Evolutionary conservation across 257 asterid species (phyloP), one percentile per base, ranked within the genome.

Genomic region (Gentiana dahurica): DNA sequence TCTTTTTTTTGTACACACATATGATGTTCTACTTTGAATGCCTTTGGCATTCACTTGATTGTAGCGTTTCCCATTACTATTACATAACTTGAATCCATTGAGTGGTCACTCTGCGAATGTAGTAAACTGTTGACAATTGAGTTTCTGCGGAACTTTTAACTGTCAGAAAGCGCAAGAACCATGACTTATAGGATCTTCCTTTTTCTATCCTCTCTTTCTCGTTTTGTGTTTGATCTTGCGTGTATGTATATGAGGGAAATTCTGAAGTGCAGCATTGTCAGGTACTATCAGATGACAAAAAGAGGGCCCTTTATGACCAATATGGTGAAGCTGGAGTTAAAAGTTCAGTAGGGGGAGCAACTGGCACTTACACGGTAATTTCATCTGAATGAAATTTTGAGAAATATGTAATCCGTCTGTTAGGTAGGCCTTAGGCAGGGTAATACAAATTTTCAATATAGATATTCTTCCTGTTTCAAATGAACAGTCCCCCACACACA

Each of bases 201-300:
- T 13, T 38, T 32, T 45, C 11, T 4, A 32, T 4, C 34, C 47
- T 43, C 49, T 62, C 39, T 15, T 34, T 63, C 37, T 11, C 36
- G 10, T 41, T 41, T 41, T 41, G 9, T 41, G 11, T n/a, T 12
- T 5, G 4, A 49, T 63, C 54, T 39, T 58, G 38, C 47, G n/a
- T 44, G n/a, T 13, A 46, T 35, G 50, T 54, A 45, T 51, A 50
- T 65, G 49, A 59, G 61, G 68, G 38, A 62, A 53, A 68, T 67
- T 52, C 78, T 79, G 81, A 80, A 72, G 74, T 71, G 53, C 61
- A 62, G 55, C 60, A 71, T 82, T 74, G 81, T 84, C 94, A 92
- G 99, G 91, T 92, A 77, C 82, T 88, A 77, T 92, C 97, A 80
- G 99, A 92, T 73, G 99, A 92, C 82, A 72, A 88, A 75, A 88